Evolutionary conservation across 2,329 filamentous ascomycete genomes (phyloP), one percentile per base, ranked within the genome.

Genomic region (Aspergillus intermedius): DNA sequence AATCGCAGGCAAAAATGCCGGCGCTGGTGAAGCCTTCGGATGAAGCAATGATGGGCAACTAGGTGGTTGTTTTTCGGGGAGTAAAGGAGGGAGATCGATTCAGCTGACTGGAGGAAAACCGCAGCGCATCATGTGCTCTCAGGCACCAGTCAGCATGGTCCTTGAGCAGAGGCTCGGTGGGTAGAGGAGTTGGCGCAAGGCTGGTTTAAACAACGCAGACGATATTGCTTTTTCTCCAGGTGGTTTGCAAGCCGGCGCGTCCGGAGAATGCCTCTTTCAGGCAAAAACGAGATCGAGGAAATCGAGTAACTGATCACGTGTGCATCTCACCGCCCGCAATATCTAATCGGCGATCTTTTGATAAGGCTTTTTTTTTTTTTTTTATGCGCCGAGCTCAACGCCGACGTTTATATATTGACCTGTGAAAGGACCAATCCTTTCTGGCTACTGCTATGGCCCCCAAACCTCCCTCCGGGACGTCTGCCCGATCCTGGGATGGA

Each of bases 401-500:
- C 45, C 47, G 49, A 44, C 28, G 44, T 23, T 15, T 15, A 19
- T 43, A 37, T 32, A 15, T 41, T 37, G 25, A 35, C 8, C 41
- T 28, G 21, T 9, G 25, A 46, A 41, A 39, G 25, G n/a, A 28
- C 15, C 17, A 37, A 37, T 51, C 41, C 17, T 41, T 44, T 44
- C 35, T 44, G 5, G 23, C 30, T 32, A 37, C n/a, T 17, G 43
- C 21, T 25, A 68, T 69, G 63, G 60, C 66, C 32, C 58, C 63
- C 2, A 67, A 67, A 77, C 74, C 68, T 73, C 73, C 63, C 74
- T 56, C 65, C 39, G 52, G 54, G 17, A 57, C 62, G 4, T 66
- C 74, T 30, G 72, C 76, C 39, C 72, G 81, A 56, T 74, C 79
- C 23, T 91, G 87, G 82, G 80, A 85, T 60, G 80, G 79, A 12